Evolutionary conservation across 2,329 filamentous ascomycete species (phyloP), one percentile per base, ranked within the genome.

Genomic region (Monosporascus sp.): DNA sequence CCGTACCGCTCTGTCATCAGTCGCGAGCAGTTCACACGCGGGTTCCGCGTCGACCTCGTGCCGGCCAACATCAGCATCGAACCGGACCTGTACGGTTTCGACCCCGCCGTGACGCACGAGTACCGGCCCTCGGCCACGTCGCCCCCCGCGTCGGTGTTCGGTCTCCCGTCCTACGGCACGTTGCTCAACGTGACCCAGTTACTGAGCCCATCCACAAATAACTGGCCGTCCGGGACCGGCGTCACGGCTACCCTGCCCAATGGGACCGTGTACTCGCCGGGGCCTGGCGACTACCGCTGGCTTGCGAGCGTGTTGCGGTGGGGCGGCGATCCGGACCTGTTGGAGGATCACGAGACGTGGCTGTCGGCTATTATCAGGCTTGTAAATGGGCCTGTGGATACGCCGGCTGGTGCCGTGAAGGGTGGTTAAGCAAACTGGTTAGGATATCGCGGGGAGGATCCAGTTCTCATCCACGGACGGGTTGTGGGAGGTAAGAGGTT

Each of bases 41-140:
- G 49, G 2, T 61, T 56, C 48, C 56, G 54, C n/a, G 55, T 60
- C 24, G 56, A 62, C 18, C 35, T 62, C 3, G 50, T 62, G 5
- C 57, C 57, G 1, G 58, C 57, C 2, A 60, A 62, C 39, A 62
- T 54, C 14, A 54, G 47, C 25, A 47, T 62, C 5, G 49, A 39
- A 20, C 56, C 61, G 2, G 50, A 55, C 17, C 25, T 59, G 6
- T 61, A 60, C 39, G 60, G 56, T 14, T 60, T 59, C 43, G 50
- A 59, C 44, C 56, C 51, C 5, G 43, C 53, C 6, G 50, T 54
- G 35, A 35, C 22, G 5, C 41, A 55, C n/a, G 54, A 56, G 8
- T 59, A 59, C n/a, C 46, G 24, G 18, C 52, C 54, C 8, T 52
- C 54, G 3, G 24, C 37, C 3, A 37, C 27, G 43, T 14, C 35